Conservation (phyloP, 441 rosid species). For the Kokia cookei region DNA sequence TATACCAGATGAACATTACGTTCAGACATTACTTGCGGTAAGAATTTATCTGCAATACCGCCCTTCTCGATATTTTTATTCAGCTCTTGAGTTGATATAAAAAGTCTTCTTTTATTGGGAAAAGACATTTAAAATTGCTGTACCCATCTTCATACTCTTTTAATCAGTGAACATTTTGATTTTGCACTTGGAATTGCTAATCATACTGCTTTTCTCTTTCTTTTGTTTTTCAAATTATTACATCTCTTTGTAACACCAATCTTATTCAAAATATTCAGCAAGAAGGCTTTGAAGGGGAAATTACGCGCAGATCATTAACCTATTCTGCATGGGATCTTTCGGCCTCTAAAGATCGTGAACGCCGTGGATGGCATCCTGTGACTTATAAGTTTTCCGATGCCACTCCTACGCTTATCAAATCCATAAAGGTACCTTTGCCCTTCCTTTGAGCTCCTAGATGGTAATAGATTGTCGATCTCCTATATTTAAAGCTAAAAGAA, state of each 20-base stretch:
- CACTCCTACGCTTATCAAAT: conserved; percentile 58
- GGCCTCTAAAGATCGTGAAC: conserved; percentile 71
- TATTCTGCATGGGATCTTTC: conserved; percentile 93
- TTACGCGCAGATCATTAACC: conserved; percentile 80
- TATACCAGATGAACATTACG: conserved; percentile 98
- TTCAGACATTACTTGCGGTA: conserved; percentile 90
- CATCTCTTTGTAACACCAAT: conserved; percentile 1
- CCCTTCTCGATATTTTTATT: background rate
- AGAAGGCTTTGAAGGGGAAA: conserved; percentile 76
- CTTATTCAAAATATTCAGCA: conserved; percentile 42
- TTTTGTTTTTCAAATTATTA: background rate
- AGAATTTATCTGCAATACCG: conserved; percentile 16
- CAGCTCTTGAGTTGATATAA: background rate
- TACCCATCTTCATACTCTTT: background rate
- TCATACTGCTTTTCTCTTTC: background rate
- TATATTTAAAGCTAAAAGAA: background rate
- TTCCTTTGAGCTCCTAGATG: background rate
- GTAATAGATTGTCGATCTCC: background rate
- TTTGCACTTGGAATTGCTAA: background rate
- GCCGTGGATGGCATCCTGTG: conserved; percentile 98
- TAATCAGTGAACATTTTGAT: background rate
- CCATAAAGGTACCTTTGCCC: conserved; percentile 61
- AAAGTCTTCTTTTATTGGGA: background rate
- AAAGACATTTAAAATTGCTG: background rate
- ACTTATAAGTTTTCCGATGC: conserved; percentile 91